Percentiles rank a stretch among this genome's conserved stretches.
phyloP scores from a whole-genome alignment of 805 yeast genomes.

The Kluyveromyces dobzhanskii region DNA sequence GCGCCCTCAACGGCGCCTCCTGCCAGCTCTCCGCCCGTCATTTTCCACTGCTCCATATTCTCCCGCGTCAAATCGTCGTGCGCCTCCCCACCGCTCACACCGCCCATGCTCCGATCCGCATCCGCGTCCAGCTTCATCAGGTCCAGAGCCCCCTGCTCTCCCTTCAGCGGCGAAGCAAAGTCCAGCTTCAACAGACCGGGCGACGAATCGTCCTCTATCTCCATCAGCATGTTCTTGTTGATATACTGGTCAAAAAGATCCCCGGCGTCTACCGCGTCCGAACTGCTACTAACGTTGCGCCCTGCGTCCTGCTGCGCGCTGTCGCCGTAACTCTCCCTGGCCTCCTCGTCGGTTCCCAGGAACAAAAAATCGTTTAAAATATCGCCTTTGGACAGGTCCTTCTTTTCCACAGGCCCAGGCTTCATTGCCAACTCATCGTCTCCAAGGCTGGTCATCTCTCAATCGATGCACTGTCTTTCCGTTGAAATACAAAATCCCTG shows the following conservation, averaged over 20 bases:
- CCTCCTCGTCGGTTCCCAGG: constrained; percentile 10
- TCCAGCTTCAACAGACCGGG: neutral
- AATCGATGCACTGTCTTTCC: too few relatives aligned
- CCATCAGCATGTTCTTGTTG: constrained; percentile 15
- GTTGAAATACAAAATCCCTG: too few relatives aligned
- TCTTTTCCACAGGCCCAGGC: constrained; percentile 5
- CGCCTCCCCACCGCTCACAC: too few relatives aligned
- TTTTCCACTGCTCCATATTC: neutral
- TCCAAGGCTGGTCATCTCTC: too few relatives aligned
- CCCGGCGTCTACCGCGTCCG: constrained; percentile 16
- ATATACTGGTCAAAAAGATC: constrained; percentile 20
- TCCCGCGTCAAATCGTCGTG: neutral
- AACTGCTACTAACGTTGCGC: constrained; percentile 1
- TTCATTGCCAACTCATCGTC: too few relatives aligned
- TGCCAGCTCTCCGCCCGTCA: too few relatives aligned
- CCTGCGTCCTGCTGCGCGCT: neutral
- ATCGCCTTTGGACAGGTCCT: constrained; percentile 14
- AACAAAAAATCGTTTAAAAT: constrained; percentile 23
- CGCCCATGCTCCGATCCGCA: too few relatives aligned
- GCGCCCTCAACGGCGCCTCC: too few relatives aligned
- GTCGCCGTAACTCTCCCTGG: constrained; percentile 2
- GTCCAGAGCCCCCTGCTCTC: too few relatives aligned
- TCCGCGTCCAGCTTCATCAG: too few relatives aligned
- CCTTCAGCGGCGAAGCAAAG: too few relatives aligned
- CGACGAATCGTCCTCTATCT: constrained; percentile 1